Base-by-base conservation (phyloP, 106 monocot genomes). In the Dendrobium huoshanense region DNA sequence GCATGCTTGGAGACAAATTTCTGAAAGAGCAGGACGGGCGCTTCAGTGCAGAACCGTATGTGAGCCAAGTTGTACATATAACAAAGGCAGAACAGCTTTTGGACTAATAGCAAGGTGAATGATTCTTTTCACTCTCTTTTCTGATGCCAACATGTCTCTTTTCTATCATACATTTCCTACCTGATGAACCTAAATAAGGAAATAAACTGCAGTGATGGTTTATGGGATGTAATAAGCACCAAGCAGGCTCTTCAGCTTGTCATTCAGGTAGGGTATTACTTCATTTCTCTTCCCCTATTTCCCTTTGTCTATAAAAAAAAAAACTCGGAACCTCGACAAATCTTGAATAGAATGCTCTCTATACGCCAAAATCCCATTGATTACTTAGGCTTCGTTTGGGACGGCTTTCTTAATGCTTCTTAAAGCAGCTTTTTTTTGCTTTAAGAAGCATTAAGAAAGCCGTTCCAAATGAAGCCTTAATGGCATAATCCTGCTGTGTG, bases 1-100 rank as follows among this genome's bases (percentile, higher is more conserved):
- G 97, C 44, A 94, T 97, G 97, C 89, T 94, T 61, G 97, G 96
- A 83, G 97, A 97, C 83, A 92, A 92, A 81, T 97, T 94, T 83
- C 80, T 94, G 22, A 94, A 97, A 84, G 97, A 94, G 77, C 97
- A 94, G 88, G 97, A 94, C 67, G 51, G 45, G 18, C 92, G 92
- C 72, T 97, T 94, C 59, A 97, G 88, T 80, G 87, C 97, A 31
- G 92, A 91, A 61, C 97, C 97, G 4, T 94, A 89, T 72, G 68
- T 92, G 9, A 97, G 97, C 64, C 80, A 92, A 86, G 90, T 85
- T 79, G 88, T 91, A 47, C 94, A 78, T 67, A 79, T 97, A 75
- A 61, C 87, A 44, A 86, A 78, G 79, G 47, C 80, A 82, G 85
- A 75, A 65, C 77, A 43, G 89, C 89, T 17, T 97, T 94, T 88